Evolutionary conservation across 1,284 basidiomycete species (phyloP).

Genomic region (Uromyces viciae-fabae): DNA sequence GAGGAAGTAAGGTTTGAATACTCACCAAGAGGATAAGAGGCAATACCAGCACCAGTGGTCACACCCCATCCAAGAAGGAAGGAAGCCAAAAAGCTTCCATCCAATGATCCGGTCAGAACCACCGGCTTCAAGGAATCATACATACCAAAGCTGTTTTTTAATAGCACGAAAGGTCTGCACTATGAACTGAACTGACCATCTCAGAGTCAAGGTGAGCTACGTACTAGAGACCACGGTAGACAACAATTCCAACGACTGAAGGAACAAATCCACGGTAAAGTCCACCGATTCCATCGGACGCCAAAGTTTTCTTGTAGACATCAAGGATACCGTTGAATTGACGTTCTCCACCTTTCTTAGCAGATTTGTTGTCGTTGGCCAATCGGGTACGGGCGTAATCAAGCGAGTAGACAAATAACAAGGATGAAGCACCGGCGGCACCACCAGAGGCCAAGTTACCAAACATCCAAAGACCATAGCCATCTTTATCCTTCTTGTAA

Average conservation of each 20-base stretch:
- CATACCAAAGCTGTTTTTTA: conserved; percentile 38
- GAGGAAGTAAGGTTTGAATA: conserved; percentile 62
- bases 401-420: conserved; percentile 95
- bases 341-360: conserved; percentile 72
- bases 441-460: conserved; percentile 89
- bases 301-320: conserved; percentile 89
- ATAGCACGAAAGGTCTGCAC: neutral
- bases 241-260: conserved; percentile 89
- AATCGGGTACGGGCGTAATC: conserved; percentile 97
- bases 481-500: conserved; percentile 59
- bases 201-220: conserved; percentile 55
- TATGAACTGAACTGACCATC: conserved; percentile 1
- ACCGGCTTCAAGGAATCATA: conserved; percentile 66
- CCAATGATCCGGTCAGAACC: conserved; percentile 77
- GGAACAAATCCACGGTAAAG: conserved; percentile 94
- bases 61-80: conserved; percentile 69
- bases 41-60: conserved; percentile 89
- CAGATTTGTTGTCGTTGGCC: conserved; percentile 91
- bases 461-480: conserved; percentile 53
- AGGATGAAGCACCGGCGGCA: conserved; percentile 90
- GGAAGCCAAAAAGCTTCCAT: conserved; percentile 85
- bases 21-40: conserved; percentile 90
- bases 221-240: conserved; percentile 85
- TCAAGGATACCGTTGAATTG: conserved; percentile 94
- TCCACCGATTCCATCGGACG: conserved; percentile 57